phyloP scores from a whole-genome alignment of 2,329 filamentous ascomycete species.

The Aspergillus costaricaensis region DNA sequence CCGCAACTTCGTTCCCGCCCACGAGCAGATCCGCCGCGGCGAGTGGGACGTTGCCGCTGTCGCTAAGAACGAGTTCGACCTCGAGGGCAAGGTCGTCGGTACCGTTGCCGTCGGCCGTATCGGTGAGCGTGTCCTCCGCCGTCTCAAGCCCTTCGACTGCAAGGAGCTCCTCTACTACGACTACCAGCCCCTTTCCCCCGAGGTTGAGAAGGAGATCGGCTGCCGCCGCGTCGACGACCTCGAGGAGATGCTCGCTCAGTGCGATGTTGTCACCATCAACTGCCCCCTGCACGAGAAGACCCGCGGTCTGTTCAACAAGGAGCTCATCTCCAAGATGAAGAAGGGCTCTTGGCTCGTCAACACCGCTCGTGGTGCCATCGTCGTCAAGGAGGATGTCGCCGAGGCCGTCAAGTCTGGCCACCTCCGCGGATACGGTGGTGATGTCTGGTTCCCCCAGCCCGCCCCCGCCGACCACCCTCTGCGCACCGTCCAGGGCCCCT shows the following conservation, averaged over 20 bases:
- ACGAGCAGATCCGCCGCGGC: slow-evolving; percentile 85
- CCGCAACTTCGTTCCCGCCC: slow-evolving; percentile 97
- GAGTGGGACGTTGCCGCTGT: slow-evolving; percentile 96
- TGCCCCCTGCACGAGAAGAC: slow-evolving; percentile 99
- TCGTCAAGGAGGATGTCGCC: slow-evolving; percentile 98
- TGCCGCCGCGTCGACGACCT: slow-evolving; percentile 83
- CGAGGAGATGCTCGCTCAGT: slow-evolving; percentile 92
- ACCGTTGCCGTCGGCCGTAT: slow-evolving; percentile 98
- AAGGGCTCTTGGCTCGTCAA: slow-evolving; percentile 96
- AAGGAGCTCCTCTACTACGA: slow-evolving; percentile 99
- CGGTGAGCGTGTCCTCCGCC: slow-evolving; percentile 93
- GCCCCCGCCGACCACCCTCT: slow-evolving; percentile 91
- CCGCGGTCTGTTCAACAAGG: slow-evolving; percentile 95
- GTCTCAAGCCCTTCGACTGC: slow-evolving; percentile 97
- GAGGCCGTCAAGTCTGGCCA: slow-evolving; percentile 89
- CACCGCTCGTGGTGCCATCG: slow-evolving; percentile 97
- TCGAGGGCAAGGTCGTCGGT: slow-evolving; percentile 96
- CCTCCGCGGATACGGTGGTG: slow-evolving; percentile 53
- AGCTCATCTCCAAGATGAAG: slow-evolving; percentile 99
- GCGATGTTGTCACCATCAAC: slow-evolving; percentile 98
- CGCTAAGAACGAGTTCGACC: slow-evolving; percentile 97
- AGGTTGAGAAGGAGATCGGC: slow-evolving; percentile 93
- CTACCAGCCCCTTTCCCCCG: slow-evolving; percentile 88
- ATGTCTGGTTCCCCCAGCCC: slow-evolving; percentile 91
- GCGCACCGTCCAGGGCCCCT: slow-evolving; percentile 89